Percentiles rank a stretch among this genome's conserved stretches.
Evolutionary conservation across 176 grass and related monocot genomes (phyloP).

Genomic region (Puccinellia tenuiflora): DNA sequence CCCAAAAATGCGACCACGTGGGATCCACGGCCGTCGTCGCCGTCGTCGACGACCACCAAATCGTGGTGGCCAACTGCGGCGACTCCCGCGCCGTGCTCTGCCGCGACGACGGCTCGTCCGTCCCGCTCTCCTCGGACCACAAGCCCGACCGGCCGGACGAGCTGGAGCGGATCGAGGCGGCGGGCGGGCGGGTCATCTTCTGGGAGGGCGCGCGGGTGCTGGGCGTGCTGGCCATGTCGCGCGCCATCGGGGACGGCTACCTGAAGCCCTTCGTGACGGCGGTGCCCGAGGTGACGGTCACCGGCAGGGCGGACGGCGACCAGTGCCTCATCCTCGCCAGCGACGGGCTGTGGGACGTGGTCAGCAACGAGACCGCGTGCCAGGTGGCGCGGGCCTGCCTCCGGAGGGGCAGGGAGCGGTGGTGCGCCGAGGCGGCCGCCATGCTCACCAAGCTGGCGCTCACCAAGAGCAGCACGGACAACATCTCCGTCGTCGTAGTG

Average conservation of each 20-base stretch:
- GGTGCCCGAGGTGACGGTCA: conserved; percentile 76
- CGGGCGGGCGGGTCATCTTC: conserved; percentile 77
- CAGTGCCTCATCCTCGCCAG: conserved; percentile 88
- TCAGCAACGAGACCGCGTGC: conserved; percentile 74
- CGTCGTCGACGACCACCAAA: conserved; percentile 29
- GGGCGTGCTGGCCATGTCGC: conserved; percentile 82
- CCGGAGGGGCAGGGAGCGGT: conserved; percentile 30
- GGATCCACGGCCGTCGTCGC: conserved; percentile 84
- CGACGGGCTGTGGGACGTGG: conserved; percentile 92
- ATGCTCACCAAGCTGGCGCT: conserved; percentile 82
- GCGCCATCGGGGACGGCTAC: conserved; percentile 75
- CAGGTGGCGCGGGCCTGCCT: conserved; percentile 66
- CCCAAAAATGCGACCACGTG: conserved; percentile 56
- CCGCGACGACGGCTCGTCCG: conserved; percentile 34
- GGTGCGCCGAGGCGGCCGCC: conserved; percentile 75
- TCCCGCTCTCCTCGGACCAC: conserved; percentile 68
- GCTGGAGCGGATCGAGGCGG: conserved; percentile 57
- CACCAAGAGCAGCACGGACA: conserved; percentile 63
- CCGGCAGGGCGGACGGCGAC: conserved; percentile 44
- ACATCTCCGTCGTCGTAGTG: conserved; percentile 73
- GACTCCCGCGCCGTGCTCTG: conserved; percentile 86
- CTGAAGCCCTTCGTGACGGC: conserved; percentile 65
- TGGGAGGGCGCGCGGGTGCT: conserved; percentile 83
- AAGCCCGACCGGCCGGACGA: conserved; percentile 93
- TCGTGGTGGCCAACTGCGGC: conserved; percentile 75